Evolutionary conservation across 2,329 filamentous ascomycete species (phyloP).

Genomic region (Fusarium palustre): DNA sequence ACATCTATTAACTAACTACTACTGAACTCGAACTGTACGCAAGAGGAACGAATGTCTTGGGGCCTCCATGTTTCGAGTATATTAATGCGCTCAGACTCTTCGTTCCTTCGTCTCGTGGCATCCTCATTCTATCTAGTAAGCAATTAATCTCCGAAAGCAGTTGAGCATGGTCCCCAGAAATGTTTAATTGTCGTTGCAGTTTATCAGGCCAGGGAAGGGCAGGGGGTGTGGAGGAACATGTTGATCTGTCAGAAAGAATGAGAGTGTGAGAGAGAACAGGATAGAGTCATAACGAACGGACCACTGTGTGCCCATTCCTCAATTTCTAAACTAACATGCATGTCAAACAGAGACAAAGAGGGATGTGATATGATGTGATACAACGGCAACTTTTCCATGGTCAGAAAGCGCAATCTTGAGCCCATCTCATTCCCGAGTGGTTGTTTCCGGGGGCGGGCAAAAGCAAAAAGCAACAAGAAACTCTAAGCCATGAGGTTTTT

Average conservation of each 20-base stretch:
- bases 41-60: conserved; percentile 17
- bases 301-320: conserved; percentile 20
- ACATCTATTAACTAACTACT: too few species aligned
- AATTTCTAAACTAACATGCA: conserved; percentile 2
- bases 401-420: conserved; percentile 6
- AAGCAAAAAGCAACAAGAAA: not conserved
- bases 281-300: conserved; percentile 16
- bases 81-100: conserved; percentile 5
- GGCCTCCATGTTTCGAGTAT: conserved; percentile 24
- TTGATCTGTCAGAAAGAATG: not conserved
- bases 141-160: conserved; percentile 9
- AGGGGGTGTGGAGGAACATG: not conserved
- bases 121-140: conserved; percentile 1
- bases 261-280: not conserved
- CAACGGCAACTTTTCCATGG: conserved; percentile 8
- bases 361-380: conserved; percentile 8
- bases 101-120: conserved; percentile 2
- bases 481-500: conserved; percentile 15
- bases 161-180: conserved; percentile 1
- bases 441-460: conserved; percentile 1
- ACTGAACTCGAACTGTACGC: not conserved
- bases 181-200: conserved; percentile 10
- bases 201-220: not conserved
- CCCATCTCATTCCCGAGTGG: conserved; percentile 17
- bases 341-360: not conserved